phyloP scores from a whole-genome alignment of 306 rosid genomes.

The Astragalus membranaceus region DNA sequence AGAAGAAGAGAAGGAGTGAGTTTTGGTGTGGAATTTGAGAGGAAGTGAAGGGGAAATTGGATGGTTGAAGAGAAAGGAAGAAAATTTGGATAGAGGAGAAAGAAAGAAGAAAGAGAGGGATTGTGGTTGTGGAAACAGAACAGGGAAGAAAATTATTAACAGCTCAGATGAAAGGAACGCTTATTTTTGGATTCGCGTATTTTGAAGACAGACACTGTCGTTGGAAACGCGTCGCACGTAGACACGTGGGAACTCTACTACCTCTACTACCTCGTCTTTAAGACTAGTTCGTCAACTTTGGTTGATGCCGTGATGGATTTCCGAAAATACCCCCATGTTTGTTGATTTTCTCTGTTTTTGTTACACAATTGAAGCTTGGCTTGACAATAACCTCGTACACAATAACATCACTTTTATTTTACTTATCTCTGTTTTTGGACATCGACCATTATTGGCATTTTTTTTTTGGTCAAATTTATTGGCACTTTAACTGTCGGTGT shows the following conservation, averaged over 20 bases:
- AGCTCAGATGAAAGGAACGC: background rate
- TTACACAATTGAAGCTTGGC: too few relatives aligned
- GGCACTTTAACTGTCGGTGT: too few relatives aligned
- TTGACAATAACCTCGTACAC: too few relatives aligned
- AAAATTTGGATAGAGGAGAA: slow-evolving; percentile 1
- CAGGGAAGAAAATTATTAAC: background rate
- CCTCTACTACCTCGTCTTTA: background rate
- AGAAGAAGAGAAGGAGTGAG: background rate
- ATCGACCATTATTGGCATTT: too few relatives aligned
- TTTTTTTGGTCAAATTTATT: too few relatives aligned
- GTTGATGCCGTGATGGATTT: background rate
- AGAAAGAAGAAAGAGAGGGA: background rate
- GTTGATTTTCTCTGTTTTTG: background rate
- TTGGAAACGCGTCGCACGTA: slow-evolving; percentile 5
- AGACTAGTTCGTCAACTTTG: slow-evolving; percentile 13
- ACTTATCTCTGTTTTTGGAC: too few relatives aligned
- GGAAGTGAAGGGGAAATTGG: background rate
- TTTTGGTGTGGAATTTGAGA: background rate
- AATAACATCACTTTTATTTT: too few relatives aligned
- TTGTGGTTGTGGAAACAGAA: background rate
- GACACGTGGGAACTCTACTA: slow-evolving; percentile 25
- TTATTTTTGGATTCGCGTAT: slow-evolving; percentile 16
- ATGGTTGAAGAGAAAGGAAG: background rate
- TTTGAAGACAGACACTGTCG: background rate
- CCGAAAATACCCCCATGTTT: slow-evolving; percentile 20